These are phyloP conservation scores for Rubus parviflorus DNA, from an alignment of 306 rosid genomes.

Conservation along the genomic window DNA sequence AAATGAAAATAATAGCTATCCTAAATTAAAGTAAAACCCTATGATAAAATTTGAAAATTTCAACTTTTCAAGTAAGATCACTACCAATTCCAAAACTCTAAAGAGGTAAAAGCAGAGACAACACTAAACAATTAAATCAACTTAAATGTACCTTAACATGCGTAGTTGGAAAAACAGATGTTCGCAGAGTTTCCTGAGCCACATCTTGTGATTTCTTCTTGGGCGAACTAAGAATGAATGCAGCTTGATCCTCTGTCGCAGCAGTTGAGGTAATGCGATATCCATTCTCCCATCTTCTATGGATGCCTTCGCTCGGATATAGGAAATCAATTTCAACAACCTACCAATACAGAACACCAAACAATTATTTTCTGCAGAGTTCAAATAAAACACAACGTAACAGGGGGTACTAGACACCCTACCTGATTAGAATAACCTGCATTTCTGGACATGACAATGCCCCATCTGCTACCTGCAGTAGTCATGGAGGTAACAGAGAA, in stretches of 20 bases:
- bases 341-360: conserved; percentile 21
- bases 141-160: conserved; percentile 40
- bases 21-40: too few species aligned
- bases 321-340: conserved; percentile 48
- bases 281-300: conserved; percentile 48
- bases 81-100: not conserved
- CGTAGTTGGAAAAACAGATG: conserved; percentile 38
- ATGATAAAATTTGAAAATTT: not conserved
- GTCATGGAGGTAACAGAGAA: conserved; percentile 50
- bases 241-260: conserved; percentile 50
- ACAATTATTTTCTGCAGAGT: conserved; percentile 12
- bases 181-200: conserved; percentile 47
- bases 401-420: not conserved
- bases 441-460: conserved; percentile 46
- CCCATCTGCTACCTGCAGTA: conserved; percentile 47
- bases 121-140: not conserved
- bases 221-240: conserved; percentile 46
- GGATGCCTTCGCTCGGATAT: conserved; percentile 51
- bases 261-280: conserved; percentile 46
- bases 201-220: conserved; percentile 40
- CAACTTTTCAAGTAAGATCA: not conserved
- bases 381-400: not conserved
- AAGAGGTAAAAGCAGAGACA: not conserved
- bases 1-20: not conserved
- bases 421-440: conserved; percentile 48